Conservation (phyloP, 1,284 basidiomycete species). For the Trichosporon sp. region DNA sequence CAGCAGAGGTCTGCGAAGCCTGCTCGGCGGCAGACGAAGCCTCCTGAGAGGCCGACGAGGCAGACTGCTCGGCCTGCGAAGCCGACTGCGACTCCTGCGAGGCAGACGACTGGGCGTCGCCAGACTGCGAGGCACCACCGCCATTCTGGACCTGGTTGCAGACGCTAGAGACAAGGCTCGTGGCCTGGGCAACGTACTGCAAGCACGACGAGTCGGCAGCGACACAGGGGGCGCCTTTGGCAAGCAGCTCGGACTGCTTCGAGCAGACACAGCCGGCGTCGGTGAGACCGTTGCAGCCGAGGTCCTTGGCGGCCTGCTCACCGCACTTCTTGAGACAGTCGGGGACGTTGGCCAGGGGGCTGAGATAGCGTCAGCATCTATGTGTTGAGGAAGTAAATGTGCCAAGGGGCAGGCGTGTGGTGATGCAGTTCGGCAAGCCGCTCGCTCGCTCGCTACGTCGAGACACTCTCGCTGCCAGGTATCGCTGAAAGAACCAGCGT, state of each 20-base stretch:
- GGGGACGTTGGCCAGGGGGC: slow-evolving; percentile 3
- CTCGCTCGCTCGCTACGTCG: neutral
- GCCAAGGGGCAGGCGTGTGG: no score
- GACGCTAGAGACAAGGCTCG: neutral
- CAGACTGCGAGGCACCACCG: neutral
- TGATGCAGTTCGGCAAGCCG: neutral
- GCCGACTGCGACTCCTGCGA: neutral
- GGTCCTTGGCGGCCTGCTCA: neutral
- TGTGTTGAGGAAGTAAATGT: no score
- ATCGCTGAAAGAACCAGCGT: no score
- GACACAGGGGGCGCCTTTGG: neutral
- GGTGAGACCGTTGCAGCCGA: slow-evolving; percentile 3
- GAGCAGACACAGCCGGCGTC: slow-evolving; percentile 6
- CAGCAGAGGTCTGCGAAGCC: neutral
- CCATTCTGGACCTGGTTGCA: slow-evolving; percentile 3
- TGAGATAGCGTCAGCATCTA: neutral
- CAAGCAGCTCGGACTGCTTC: neutral
- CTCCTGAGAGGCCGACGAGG: neutral
- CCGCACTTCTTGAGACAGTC: slow-evolving; percentile 5
- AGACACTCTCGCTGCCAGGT: no score
- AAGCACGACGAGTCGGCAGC: neutral
- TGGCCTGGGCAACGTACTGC: slow-evolving; percentile 6
- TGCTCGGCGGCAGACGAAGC: neutral
- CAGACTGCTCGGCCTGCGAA: neutral
- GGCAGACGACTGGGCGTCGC: neutral